phyloP scores from a whole-genome alignment of 805 yeast genomes.

The Cyberlindnera xishuangbannaensis region DNA sequence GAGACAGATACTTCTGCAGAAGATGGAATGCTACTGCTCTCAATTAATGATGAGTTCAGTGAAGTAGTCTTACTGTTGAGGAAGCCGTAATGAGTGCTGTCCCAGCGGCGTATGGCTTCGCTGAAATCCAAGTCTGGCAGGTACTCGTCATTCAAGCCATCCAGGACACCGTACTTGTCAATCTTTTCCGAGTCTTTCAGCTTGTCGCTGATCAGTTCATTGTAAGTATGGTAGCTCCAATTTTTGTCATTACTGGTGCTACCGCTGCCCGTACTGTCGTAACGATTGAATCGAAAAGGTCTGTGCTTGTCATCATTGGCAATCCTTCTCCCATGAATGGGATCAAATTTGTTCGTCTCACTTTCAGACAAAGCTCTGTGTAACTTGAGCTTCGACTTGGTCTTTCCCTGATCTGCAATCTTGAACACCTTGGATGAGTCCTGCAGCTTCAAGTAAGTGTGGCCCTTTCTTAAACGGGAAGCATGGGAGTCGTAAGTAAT shows the following conservation, averaged over 20 bases:
- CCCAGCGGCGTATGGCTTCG: conserved; percentile 45
- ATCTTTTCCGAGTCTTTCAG: conserved; percentile 1
- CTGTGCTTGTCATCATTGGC: conserved; percentile 49
- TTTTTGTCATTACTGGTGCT: no score
- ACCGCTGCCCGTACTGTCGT: conserved; percentile 6
- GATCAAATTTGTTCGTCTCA: conserved; percentile 56
- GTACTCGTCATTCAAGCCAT: conserved; percentile 70
- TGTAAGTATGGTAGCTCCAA: conserved; percentile 5
- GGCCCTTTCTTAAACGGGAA: conserved; percentile 6
- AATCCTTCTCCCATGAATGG: conserved; percentile 46
- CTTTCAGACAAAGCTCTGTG: conserved; percentile 60
- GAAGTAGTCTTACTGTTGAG: no score
- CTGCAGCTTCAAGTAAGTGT: conserved; percentile 1
- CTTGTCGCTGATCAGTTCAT: conserved; percentile 3
- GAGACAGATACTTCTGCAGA: conserved; percentile 13
- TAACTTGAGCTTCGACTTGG: conserved; percentile 26
- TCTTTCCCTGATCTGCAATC: background rate
- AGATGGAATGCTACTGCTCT: conserved; percentile 8
- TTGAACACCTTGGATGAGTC: conserved; percentile 4
- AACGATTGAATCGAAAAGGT: conserved; percentile 26
- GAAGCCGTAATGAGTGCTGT: conserved; percentile 15
- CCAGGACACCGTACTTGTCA: conserved; percentile 4
- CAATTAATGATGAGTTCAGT: conserved; percentile 12
- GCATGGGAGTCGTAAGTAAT: conserved; percentile 3
- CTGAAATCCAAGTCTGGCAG: conserved; percentile 64